Evolutionary conservation across 805 yeast species (phyloP), one percentile per base, ranked within the genome.

Genomic region (Starmerella sp.): DNA sequence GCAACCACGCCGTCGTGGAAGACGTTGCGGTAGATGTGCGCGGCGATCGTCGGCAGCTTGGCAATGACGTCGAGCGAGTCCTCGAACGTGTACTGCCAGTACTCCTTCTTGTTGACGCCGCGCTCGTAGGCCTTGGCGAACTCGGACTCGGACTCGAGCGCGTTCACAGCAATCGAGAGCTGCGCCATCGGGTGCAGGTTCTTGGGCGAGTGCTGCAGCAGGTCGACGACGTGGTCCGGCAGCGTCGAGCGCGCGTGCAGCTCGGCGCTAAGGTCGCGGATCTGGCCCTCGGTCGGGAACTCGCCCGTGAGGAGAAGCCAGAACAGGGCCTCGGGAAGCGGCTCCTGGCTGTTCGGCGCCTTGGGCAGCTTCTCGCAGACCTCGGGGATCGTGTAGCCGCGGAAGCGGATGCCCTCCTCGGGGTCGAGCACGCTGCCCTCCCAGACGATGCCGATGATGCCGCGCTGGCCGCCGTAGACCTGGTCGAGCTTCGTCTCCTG

Each of bases 381-480:
- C 62, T 85, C 90, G 60, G 90, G 90, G 64, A 85, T 86, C 61
- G 93, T 84, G 69, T 77, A 76, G 64, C 91, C 91, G 72, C 91
- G 83, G 78, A 85, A 85, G 69, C 89, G 80, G 67, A 85, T 86
- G 71, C 95, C 95, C 71, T 85, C 93, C 61, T 79, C 80, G 57
- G 95, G 84, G 69, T 85, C 95, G 65, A 85, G 73, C 35, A 84
- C 91, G 50, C 91, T 84, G 62, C 91, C 91, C 76, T 85, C 95
- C 93, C 93, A 85, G 53, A 85, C 89, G 59, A 86, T 75, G 64
- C 87, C 86, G 72, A 83, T 82, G 71, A 85, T 82, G 68, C 95
- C 95, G 71, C 95, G 79, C 90, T 83, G 83, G 75, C 95, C 95
- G 74, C 95, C 95, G 73, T 84, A 86, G 42, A 89, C 90, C 74